Evolutionary conservation across 2,329 filamentous ascomycete species (phyloP).

Genomic region (Plectosphaerella plurivora): DNA sequence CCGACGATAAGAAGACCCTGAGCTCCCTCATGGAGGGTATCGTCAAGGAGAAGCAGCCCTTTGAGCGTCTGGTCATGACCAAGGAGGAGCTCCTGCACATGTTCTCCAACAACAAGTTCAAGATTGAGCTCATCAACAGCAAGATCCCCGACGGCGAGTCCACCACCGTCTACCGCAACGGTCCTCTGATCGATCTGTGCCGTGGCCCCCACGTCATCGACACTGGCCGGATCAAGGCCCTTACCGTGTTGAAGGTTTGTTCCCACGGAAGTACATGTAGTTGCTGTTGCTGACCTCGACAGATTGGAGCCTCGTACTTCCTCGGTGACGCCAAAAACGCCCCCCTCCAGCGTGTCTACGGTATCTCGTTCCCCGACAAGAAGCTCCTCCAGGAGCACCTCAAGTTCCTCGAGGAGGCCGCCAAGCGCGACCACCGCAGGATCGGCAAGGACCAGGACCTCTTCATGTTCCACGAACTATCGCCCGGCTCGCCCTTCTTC

Average conservation of each 20-base stretch:
- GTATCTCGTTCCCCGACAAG: conserved; percentile 93
- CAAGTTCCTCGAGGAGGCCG: conserved; percentile 95
- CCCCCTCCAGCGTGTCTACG: conserved; percentile 92
- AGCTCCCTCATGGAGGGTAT: conserved; percentile 77
- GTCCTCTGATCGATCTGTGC: conserved; percentile 91
- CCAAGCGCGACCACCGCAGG: conserved; percentile 90
- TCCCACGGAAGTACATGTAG: neutral
- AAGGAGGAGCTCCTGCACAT: conserved; percentile 74
- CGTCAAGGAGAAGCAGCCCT: conserved; percentile 95
- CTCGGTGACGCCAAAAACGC: conserved; percentile 91
- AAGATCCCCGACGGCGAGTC: conserved; percentile 84
- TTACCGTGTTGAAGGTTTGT: conserved; percentile 76
- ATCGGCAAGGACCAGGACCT: conserved; percentile 95
- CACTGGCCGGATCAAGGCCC: conserved; percentile 84
- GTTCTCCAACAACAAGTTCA: conserved; percentile 98
- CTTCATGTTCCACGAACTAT: conserved; percentile 93
- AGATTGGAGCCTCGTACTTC: conserved; percentile 77
- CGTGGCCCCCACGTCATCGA: conserved; percentile 87
- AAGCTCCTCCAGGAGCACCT: conserved; percentile 90
- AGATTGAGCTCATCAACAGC: conserved; percentile 94
- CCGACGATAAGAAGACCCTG: conserved; percentile 77
- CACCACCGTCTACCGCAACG: conserved; percentile 92
- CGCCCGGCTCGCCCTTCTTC: conserved; percentile 91
- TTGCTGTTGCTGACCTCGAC: conserved; percentile 35
- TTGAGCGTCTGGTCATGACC: conserved; percentile 81